Conservation (phyloP, 805 yeast genomes). For the Zygosaccharomyces pseudorouxii region DNA sequence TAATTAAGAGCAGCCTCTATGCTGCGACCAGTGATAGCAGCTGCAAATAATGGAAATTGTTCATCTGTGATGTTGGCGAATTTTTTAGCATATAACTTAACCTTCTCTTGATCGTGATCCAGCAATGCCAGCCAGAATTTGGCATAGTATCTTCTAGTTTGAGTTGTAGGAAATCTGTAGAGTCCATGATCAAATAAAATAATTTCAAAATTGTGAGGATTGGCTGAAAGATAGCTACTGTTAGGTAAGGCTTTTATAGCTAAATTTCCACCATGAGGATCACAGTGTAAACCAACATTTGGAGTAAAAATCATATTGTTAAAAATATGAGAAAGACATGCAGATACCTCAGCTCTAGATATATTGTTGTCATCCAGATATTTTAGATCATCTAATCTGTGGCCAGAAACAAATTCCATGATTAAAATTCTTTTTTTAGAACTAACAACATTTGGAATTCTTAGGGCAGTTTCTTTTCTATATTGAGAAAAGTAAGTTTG, state of each 20-base stretch:
- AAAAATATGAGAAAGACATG: constrained; percentile 85
- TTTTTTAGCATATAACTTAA: constrained; percentile 68
- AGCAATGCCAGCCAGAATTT: constrained; percentile 88
- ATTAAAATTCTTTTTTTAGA: constrained; percentile 69
- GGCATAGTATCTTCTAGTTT: constrained; percentile 77
- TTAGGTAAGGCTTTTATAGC: constrained; percentile 57
- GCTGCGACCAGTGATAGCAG: constrained; percentile 94
- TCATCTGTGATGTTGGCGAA: constrained; percentile 76
- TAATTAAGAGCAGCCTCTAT: constrained; percentile 67
- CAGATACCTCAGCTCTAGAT: constrained; percentile 70
- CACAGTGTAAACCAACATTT: constrained; percentile 89
- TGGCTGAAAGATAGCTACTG: constrained; percentile 23
- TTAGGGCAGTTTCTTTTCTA: constrained; percentile 61
- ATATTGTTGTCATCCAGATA: constrained; percentile 61
- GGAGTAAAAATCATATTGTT: constrained; percentile 95
- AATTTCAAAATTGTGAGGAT: constrained; percentile 79
- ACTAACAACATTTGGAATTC: constrained; percentile 67
- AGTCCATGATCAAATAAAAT: constrained; percentile 92
- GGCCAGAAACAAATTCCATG: constrained; percentile 84
- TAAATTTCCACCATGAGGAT: constrained; percentile 96
- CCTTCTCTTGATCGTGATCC: constrained; percentile 58
- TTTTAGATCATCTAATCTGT: constrained; percentile 70
- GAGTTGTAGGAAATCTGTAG: constrained; percentile 75
- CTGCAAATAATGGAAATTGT: constrained; percentile 79
- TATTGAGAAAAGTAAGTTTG: constrained; percentile 55